These are phyloP conservation scores for Hericium alpestre DNA, from an alignment of 768 basidiomycete species.

Conservation along the genomic window DNA sequence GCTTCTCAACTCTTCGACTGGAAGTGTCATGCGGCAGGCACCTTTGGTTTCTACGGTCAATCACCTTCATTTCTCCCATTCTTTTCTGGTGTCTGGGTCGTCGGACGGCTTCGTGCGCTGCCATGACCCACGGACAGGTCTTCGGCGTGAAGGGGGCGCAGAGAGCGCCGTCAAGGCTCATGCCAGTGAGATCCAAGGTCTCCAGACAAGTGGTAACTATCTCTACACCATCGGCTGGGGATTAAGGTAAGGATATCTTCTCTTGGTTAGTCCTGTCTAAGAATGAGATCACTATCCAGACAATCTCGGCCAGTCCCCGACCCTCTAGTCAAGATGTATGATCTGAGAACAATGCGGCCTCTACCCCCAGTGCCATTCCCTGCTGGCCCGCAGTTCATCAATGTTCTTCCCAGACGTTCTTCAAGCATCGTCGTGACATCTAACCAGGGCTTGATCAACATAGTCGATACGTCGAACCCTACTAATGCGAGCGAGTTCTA, in stretches of 20 bases:
- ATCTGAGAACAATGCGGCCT: constrained; percentile 72
- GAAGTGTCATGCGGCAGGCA: constrained; percentile 48
- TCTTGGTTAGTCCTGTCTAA: background rate
- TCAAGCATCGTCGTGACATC: constrained; percentile 70
- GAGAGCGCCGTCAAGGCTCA: constrained; percentile 68
- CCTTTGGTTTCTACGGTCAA: constrained; percentile 47
- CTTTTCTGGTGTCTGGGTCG: constrained; percentile 55
- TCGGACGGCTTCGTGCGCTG: constrained; percentile 65
- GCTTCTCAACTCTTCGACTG: constrained; percentile 67
- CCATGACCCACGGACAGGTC: constrained; percentile 58
- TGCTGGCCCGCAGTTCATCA: constrained; percentile 77
- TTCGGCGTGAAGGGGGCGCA: constrained; percentile 33
- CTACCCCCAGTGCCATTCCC: constrained; percentile 83
- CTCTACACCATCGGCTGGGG: constrained; percentile 83
- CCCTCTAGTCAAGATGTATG: constrained; percentile 87
- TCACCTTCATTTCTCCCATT: constrained; percentile 57
- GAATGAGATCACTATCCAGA: constrained; percentile 28
- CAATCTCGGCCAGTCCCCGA: constrained; percentile 83
- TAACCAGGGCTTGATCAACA: constrained; percentile 71
- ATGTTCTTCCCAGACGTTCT: constrained; percentile 64
- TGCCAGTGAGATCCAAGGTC: constrained; percentile 68
- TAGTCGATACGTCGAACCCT: constrained; percentile 71
- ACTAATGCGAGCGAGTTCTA: constrained; percentile 64
- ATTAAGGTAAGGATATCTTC: constrained; percentile 45
- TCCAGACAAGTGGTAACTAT: constrained; percentile 70